A percentile compares a stretch with the other conserved stretches of the same genome.
Evolutionary conservation across 352 stramenopile species (phyloP).

Genomic region (Globisporangium spiculum): DNA sequence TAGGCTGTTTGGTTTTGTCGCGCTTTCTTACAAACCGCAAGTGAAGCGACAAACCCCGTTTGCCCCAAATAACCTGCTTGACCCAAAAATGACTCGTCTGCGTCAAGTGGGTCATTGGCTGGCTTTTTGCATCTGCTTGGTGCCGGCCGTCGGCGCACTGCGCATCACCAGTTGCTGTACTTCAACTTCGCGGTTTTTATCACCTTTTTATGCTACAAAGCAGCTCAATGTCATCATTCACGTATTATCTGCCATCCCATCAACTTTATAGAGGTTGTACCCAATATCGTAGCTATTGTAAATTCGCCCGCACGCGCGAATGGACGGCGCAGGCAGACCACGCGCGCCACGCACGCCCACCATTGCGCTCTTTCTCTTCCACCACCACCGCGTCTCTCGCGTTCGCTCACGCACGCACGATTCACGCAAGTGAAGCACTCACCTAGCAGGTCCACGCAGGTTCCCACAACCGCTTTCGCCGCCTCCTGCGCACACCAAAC

Average conservation of each 20-base stretch:
- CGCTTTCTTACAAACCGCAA: no score
- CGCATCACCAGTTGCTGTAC: constrained; percentile 12
- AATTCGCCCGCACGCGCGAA: neutral
- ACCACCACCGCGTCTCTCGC: neutral
- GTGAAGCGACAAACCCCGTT: neutral
- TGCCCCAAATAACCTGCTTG: neutral
- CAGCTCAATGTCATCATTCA: no score
- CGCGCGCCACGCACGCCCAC: no score
- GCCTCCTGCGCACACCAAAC: neutral
- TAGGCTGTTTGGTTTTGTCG: no score
- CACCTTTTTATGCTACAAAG: neutral
- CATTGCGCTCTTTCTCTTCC: neutral
- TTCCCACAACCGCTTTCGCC: constrained; percentile 5
- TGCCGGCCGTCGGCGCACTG: neutral
- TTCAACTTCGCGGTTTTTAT: neutral
- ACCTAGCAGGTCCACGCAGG: neutral
- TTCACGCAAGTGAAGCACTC: neutral
- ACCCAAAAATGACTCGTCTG: no score
- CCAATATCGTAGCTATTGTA: neutral
- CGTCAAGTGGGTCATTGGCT: neutral
- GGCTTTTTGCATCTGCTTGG: neutral
- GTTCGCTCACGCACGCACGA: neutral
- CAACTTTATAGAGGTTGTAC: neutral
- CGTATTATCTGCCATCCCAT: no score
- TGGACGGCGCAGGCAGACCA: neutral